A percentile compares a stretch with the other conserved stretches of the same genome.
Conservation (phyloP, 306 rosid species). For the Ziziphus jujuba region DNA sequence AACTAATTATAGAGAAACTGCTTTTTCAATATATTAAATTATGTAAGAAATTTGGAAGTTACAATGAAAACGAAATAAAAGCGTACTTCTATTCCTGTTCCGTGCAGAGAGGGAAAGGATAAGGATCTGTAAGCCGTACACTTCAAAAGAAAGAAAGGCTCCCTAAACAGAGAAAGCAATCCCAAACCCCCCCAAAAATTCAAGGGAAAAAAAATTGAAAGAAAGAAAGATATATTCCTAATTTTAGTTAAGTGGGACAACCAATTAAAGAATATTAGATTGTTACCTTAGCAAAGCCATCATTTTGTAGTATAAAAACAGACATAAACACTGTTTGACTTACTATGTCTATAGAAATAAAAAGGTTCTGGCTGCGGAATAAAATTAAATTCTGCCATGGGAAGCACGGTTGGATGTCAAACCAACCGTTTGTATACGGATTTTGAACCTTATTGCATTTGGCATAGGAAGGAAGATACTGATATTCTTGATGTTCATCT, state of each 20-base stretch:
- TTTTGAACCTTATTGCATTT: constrained; percentile 62
- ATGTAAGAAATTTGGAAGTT: too few relatives aligned
- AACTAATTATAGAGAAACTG: too few relatives aligned
- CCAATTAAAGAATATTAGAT: neutral
- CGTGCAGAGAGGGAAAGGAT: too few relatives aligned
- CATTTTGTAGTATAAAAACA: neutral
- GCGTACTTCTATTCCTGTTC: too few relatives aligned
- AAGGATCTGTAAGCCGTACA: too few relatives aligned
- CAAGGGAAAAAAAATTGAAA: constrained; percentile 2
- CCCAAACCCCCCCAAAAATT: neutral
- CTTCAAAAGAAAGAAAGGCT: too few relatives aligned
- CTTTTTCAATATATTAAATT: too few relatives aligned
- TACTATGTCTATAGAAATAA: too few relatives aligned
- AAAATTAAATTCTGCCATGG: constrained; percentile 3
- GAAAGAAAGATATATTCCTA: constrained; percentile 18
- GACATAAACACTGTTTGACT: neutral
- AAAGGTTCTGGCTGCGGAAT: too few relatives aligned
- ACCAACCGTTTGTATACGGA: constrained; percentile 33
- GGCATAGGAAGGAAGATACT: constrained; percentile 28
- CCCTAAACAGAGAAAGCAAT: neutral
- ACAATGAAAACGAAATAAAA: too few relatives aligned
- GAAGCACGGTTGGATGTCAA: neutral
- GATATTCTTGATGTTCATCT: constrained; percentile 39
- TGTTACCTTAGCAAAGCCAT: too few relatives aligned
- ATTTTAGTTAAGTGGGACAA: neutral